Conservation (phyloP, 1,284 basidiomycete species). For the Hypsizygus ulmarius region DNA sequence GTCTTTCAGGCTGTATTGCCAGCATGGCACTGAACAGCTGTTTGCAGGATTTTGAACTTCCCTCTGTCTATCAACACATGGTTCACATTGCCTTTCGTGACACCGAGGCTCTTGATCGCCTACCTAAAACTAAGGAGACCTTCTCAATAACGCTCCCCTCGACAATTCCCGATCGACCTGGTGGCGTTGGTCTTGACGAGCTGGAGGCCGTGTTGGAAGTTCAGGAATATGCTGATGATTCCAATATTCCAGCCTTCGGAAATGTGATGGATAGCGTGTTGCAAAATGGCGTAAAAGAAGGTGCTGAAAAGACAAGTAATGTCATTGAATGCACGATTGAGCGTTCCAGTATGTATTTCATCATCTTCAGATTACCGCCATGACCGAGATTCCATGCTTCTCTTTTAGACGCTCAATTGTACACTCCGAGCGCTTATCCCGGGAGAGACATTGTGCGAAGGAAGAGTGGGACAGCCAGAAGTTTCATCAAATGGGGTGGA, state of each 20-base stretch:
- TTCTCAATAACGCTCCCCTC: slow-evolving; percentile 26
- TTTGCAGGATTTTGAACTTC: slow-evolving; percentile 46
- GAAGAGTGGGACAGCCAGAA: slow-evolving; percentile 9
- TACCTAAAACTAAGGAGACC: slow-evolving; percentile 27
- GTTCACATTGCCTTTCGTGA: slow-evolving; percentile 45
- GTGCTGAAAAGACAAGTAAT: slow-evolving; percentile 10
- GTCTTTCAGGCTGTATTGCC: slow-evolving; percentile 19
- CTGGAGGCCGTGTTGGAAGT: slow-evolving; percentile 24
- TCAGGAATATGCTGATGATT: slow-evolving; percentile 15
- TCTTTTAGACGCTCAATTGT: not conserved
- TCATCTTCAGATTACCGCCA: not conserved
- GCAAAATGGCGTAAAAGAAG: slow-evolving; percentile 9
- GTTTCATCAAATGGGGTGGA: slow-evolving; percentile 36
- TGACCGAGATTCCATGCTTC: not conserved
- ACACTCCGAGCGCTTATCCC: not conserved
- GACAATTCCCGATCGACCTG: slow-evolving; percentile 19
- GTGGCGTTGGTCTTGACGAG: slow-evolving; percentile 35
- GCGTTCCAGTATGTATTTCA: slow-evolving; percentile 23
- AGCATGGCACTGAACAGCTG: not conserved
- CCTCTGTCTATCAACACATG: slow-evolving; percentile 37
- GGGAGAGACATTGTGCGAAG: not conserved
- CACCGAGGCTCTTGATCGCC: slow-evolving; percentile 34
- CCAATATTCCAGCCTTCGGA: slow-evolving; percentile 6
- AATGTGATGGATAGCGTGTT: slow-evolving; percentile 14
- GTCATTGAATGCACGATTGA: slow-evolving; percentile 24